These are phyloP conservation scores for Hanseniaspora uvarum DNA, from an alignment of 1,139 yeast species.

Conservation along the genomic window DNA sequence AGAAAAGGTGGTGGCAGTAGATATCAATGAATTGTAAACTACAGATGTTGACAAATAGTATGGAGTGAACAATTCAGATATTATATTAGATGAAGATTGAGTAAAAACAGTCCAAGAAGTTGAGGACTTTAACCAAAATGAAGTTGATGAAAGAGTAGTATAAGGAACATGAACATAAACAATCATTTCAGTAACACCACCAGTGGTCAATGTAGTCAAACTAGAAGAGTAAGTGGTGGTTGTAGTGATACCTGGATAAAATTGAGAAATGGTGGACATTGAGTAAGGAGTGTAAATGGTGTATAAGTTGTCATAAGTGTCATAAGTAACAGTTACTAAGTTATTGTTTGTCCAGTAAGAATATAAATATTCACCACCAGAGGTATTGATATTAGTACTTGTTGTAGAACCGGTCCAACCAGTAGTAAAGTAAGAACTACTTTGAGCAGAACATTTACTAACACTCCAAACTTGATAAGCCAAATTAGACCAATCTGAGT, in stretches of 20 bases:
- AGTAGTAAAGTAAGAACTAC: slow-evolving; percentile 6
- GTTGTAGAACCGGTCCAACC: slow-evolving; percentile 10
- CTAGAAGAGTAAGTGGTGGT: slow-evolving; percentile 9
- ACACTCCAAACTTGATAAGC: slow-evolving; percentile 15
- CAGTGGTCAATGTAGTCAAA: slow-evolving; percentile 11
- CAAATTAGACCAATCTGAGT: slow-evolving; percentile 17
- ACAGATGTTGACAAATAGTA: slow-evolving; percentile 13
- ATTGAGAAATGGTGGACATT: neutral
- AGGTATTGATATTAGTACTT: slow-evolving; percentile 4
- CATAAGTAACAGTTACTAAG: slow-evolving; percentile 16
- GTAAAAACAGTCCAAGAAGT: slow-evolving; percentile 18
- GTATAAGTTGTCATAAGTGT: slow-evolving; percentile 15
- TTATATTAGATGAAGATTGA: slow-evolving; percentile 13
- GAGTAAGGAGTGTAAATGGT: slow-evolving; percentile 16
- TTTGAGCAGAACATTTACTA: slow-evolving; percentile 3
- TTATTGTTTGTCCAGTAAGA: slow-evolving; percentile 9
- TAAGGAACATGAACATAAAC: slow-evolving; percentile 17
- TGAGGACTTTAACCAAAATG: slow-evolving; percentile 2
- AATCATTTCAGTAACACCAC: slow-evolving; percentile 16
- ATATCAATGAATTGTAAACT: slow-evolving; percentile 17
- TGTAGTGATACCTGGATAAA: neutral
- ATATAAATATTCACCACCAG: neutral
- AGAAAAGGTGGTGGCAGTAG: slow-evolving; percentile 19
- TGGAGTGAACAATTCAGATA: slow-evolving; percentile 17
- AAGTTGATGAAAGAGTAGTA: slow-evolving; percentile 3